Conservation (phyloP, 208 protist species). For the Crithidia acanthocephali region DNA sequence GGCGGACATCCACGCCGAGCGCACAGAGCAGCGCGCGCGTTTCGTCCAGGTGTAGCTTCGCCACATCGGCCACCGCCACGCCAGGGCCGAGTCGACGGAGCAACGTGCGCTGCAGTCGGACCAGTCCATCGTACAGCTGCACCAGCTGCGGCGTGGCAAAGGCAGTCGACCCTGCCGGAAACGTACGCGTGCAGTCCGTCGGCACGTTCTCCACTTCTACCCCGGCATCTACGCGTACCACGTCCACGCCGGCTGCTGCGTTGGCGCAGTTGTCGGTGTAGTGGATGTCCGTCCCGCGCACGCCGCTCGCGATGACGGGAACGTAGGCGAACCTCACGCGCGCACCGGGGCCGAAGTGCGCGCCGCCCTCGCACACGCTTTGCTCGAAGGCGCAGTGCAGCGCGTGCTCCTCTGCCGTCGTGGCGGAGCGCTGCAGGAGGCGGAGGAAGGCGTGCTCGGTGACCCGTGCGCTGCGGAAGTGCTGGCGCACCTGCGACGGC, state of each 20-base stretch:
- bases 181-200: slow-evolving; percentile 73
- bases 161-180: slow-evolving; percentile 30
- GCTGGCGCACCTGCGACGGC: slow-evolving; percentile 43
- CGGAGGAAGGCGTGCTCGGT: slow-evolving; percentile 46
- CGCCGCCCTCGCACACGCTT: slow-evolving; percentile 27
- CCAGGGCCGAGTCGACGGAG: slow-evolving; percentile 35
- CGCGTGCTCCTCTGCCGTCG: slow-evolving; percentile 30
- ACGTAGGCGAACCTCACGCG: slow-evolving; percentile 47
- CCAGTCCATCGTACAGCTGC: slow-evolving; percentile 41
- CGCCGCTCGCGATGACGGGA: slow-evolving; percentile 58
- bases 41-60: slow-evolving; percentile 33
- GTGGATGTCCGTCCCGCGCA: slow-evolving; percentile 49
- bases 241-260: slow-evolving; percentile 1
- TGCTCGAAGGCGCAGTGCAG: slow-evolving; percentile 39
- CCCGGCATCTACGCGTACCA: slow-evolving; percentile 60
- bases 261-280: slow-evolving; percentile 52
- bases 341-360: slow-evolving; percentile 14
- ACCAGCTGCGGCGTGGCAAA: slow-evolving; percentile 18
- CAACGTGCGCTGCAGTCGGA: slow-evolving; percentile 47
- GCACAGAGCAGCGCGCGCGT: slow-evolving; percentile 34
- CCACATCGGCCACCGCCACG: slow-evolving; percentile 30
- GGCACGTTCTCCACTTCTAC: slow-evolving; percentile 54
- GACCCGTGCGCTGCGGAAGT: slow-evolving; percentile 46
- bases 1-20: slow-evolving; percentile 32
- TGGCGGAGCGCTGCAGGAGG: slow-evolving; percentile 31